These are phyloP conservation scores for Podila verticillata DNA, from an alignment of 192 early-diverging fungal species.

Conservation along the genomic window DNA sequence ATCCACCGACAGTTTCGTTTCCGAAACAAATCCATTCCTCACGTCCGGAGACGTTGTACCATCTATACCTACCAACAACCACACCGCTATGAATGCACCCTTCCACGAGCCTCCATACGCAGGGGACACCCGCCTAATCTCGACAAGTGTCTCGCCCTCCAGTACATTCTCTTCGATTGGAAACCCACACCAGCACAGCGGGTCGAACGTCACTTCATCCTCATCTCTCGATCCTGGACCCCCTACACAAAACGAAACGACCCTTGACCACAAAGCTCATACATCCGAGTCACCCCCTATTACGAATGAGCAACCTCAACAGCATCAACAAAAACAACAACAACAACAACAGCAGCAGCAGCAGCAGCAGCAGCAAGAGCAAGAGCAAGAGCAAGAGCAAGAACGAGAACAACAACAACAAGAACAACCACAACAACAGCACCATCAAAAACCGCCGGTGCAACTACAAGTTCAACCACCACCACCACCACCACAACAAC, in stretches of 20 bases:
- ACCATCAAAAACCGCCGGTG: too few relatives aligned
- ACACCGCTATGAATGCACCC: background rate
- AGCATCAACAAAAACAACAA: background rate
- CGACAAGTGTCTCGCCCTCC: constrained; percentile 13
- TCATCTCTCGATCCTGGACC: constrained; percentile 6
- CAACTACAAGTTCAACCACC: too few relatives aligned
- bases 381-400: too few relatives aligned
- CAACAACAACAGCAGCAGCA: background rate
- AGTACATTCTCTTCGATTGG: constrained; percentile 23
- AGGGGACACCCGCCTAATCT: constrained; percentile 1
- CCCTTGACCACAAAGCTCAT: background rate
- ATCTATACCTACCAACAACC: background rate
- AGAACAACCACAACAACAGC: too few relatives aligned
- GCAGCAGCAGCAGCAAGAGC: too few relatives aligned
- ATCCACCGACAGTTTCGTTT: constrained; percentile 22
- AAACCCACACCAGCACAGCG: background rate
- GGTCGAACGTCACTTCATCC: constrained; percentile 8
- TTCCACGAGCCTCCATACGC: constrained; percentile 8
- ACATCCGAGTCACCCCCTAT: background rate
- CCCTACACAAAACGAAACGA: background rate
- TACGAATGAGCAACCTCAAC: background rate
- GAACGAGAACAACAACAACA: too few relatives aligned
- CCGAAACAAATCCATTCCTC: background rate
- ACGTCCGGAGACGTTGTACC: background rate
- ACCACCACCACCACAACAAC: too few relatives aligned